These are phyloP conservation scores for Debaryomyces nepalensis DNA, from an alignment of 1,139 yeast species.

Conservation along the genomic window DNA sequence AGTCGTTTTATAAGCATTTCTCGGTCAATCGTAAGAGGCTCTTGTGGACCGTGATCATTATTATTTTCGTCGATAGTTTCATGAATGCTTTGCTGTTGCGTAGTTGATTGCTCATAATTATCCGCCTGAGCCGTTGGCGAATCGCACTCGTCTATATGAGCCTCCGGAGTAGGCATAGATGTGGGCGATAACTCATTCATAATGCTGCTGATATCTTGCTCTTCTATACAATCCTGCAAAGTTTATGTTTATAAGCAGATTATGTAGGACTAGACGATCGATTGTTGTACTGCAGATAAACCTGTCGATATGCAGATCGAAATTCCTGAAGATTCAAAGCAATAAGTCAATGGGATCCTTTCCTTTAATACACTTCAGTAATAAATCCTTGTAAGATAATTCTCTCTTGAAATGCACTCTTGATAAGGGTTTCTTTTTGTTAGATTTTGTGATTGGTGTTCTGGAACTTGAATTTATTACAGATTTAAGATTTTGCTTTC, in stretches of 20 bases:
- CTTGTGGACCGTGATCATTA: background rate
- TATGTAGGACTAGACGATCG: background rate
- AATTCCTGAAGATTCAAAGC: background rate
- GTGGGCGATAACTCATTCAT: conserved; percentile 7
- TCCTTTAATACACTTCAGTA: conserved; percentile 18
- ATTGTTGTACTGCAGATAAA: background rate
- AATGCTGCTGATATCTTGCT: background rate
- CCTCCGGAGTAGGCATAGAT: conserved; percentile 6
- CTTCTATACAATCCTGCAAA: background rate
- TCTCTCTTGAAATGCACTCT: background rate
- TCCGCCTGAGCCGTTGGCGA: background rate
- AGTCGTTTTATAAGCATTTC: conserved; percentile 31
- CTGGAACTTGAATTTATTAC: background rate
- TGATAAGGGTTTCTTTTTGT: background rate
- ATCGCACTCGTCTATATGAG: conserved; percentile 1
- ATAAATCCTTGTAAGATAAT: conserved; percentile 13
- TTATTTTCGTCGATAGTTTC: background rate
- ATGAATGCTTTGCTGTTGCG: conserved; percentile 1
- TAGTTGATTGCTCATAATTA: background rate
- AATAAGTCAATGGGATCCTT: conserved; percentile 25
- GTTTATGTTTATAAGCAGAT: conserved; percentile 6
- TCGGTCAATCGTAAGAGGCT: conserved; percentile 9
- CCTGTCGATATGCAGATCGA: background rate
- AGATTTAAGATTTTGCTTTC: background rate
- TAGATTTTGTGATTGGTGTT: too few relatives aligned